These are phyloP conservation scores for Aspergillus awamori DNA, from an alignment of 2,329 filamentous ascomycete species.

Conservation along the genomic window DNA sequence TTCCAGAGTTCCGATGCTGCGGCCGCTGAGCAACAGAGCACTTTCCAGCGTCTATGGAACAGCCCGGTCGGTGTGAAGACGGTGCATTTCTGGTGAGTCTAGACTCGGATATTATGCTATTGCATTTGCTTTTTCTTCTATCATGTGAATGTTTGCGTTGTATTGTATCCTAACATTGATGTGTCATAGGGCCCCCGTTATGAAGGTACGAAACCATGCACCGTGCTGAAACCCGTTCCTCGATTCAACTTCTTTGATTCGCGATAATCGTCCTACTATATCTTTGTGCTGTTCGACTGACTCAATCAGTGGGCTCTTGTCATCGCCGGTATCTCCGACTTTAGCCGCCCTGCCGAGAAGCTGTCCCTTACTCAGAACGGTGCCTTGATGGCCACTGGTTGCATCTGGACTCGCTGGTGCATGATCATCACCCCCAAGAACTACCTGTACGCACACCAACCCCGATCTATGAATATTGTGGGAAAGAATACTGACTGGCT, in stretches of 20 bases:
- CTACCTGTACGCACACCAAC: slow-evolving; percentile 66
- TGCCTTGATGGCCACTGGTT: slow-evolving; percentile 84
- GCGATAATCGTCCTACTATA: neutral
- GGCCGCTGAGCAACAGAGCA: slow-evolving; percentile 48
- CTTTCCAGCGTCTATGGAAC: slow-evolving; percentile 78
- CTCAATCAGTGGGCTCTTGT: slow-evolving; percentile 78
- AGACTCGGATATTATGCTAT: slow-evolving; percentile 1
- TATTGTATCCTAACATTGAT: slow-evolving; percentile 19
- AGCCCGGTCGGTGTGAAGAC: slow-evolving; percentile 84
- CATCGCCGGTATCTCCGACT: slow-evolving; percentile 87
- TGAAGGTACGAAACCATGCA: slow-evolving; percentile 64
- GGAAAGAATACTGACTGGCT: slow-evolving; percentile 15
- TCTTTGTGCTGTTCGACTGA: slow-evolving; percentile 14
- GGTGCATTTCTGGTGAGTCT: slow-evolving; percentile 89
- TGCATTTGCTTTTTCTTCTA: neutral
- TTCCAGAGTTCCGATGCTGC: slow-evolving; percentile 70
- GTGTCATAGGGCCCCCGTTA: slow-evolving; percentile 76
- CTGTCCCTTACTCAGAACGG: slow-evolving; percentile 91
- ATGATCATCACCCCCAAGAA: slow-evolving; percentile 95
- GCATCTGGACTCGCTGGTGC: slow-evolving; percentile 99
- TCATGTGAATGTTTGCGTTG: neutral
- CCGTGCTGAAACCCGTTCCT: neutral
- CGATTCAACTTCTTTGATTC: neutral
- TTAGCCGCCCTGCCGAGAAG: slow-evolving; percentile 86
- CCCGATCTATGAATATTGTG: neutral